These are phyloP conservation scores for Cladophialophora immunda DNA, from an alignment of 2,329 filamentous ascomycete genomes.

Conservation along the genomic window DNA sequence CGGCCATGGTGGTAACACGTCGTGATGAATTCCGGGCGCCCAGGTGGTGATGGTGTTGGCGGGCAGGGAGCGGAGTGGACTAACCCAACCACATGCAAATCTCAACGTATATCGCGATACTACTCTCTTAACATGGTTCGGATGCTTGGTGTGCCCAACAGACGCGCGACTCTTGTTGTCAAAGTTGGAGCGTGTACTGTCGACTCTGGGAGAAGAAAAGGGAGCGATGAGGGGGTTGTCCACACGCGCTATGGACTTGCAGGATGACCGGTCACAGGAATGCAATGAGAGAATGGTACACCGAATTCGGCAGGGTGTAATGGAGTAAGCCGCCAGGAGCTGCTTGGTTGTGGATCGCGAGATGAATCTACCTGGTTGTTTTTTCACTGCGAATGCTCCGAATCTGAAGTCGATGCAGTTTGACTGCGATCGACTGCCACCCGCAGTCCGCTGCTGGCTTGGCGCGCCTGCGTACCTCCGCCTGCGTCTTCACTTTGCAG, in stretches of 20 bases:
- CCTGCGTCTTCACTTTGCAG: background rate
- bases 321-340: background rate
- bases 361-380: conserved; percentile 1
- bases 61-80: background rate
- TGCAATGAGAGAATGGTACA: conserved; percentile 1
- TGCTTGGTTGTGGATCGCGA: background rate
- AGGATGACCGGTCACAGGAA: conserved; percentile 4
- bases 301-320: background rate
- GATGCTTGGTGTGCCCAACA: background rate
- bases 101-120: conserved; percentile 2
- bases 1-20: conserved; percentile 27
- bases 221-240: conserved; percentile 10
- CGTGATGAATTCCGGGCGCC: conserved; percentile 7
- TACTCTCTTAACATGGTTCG: conserved; percentile 5
- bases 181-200: background rate
- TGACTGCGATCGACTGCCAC: conserved; percentile 2
- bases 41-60: background rate
- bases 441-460: background rate
- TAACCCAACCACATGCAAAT: conserved; percentile 10
- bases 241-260: conserved; percentile 6
- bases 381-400: conserved; percentile 1
- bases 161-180: background rate
- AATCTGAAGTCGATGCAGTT: conserved; percentile 6
- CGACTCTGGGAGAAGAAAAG: conserved; percentile 7
- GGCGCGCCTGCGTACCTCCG: background rate